These are phyloP conservation scores for Solanum acaule DNA, from an alignment of 257 asterid species.

Conservation along the genomic window DNA sequence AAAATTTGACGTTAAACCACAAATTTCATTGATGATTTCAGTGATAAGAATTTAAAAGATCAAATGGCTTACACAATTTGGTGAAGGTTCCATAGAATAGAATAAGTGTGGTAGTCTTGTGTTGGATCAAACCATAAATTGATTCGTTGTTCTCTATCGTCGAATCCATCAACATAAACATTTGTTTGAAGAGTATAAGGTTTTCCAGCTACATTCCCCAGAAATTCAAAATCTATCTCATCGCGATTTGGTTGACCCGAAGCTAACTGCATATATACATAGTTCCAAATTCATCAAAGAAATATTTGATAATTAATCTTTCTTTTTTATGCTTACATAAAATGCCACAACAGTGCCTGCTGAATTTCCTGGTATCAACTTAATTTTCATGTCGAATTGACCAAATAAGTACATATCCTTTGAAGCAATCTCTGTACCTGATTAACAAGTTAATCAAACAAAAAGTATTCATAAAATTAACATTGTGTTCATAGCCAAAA, in stretches of 20 bases:
- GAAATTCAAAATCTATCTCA: constrained; percentile 91
- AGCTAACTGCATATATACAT: constrained; percentile 57
- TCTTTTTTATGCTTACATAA: constrained; percentile 31
- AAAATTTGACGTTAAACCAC: not conserved
- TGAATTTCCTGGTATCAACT: constrained; percentile 72
- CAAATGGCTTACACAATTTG: constrained; percentile 69
- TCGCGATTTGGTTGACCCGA: constrained; percentile 57
- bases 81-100: constrained; percentile 70
- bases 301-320: not conserved
- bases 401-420: constrained; percentile 77
- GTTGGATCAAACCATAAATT: constrained; percentile 93
- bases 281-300: not conserved
- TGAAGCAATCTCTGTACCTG: constrained; percentile 66
- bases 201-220: constrained; percentile 58
- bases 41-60: too few species aligned
- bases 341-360: constrained; percentile 89
- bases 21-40: too few species aligned
- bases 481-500: not conserved
- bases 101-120: constrained; percentile 71
- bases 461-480: not conserved
- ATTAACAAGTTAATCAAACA: not conserved
- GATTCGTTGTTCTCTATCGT: constrained; percentile 64
- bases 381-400: constrained; percentile 71
- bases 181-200: constrained; percentile 72
- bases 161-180: constrained; percentile 64